A percentile compares a stretch with the other conserved stretches of the same genome.
These are phyloP conservation scores for Saccharomycopsis oosterbeekiorum DNA, from an alignment of 805 yeast species.

Conservation along the genomic window DNA sequence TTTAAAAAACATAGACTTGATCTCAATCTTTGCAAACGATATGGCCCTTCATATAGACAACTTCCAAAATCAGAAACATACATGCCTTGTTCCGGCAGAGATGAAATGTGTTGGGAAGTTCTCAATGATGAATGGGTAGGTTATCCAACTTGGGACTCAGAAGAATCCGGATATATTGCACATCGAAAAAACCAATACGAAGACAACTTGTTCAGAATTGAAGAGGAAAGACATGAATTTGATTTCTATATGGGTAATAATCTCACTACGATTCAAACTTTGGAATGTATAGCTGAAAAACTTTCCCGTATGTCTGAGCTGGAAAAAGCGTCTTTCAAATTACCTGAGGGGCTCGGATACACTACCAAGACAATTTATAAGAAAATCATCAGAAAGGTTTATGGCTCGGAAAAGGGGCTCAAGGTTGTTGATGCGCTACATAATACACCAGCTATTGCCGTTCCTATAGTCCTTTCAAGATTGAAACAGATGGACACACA, in stretches of 20 bases:
- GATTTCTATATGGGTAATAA: constrained; percentile 94
- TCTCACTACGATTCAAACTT: constrained; percentile 85
- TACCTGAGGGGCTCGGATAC: constrained; percentile 91
- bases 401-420: constrained; percentile 89
- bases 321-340: constrained; percentile 74
- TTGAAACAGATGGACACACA: constrained; percentile 97
- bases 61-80: constrained; percentile 72
- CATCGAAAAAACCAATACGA: constrained; percentile 97
- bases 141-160: constrained; percentile 99
- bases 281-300: constrained; percentile 90
- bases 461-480: constrained; percentile 85
- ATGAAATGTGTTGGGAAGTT: constrained; percentile 89
- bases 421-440: constrained; percentile 95
- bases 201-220: constrained; percentile 87
- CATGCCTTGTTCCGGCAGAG: constrained; percentile 83
- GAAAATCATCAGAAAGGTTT: constrained; percentile 83
- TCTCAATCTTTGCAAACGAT: constrained; percentile 80
- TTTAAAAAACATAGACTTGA: constrained; percentile 83
- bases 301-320: constrained; percentile 88
- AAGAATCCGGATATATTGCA: constrained; percentile 97
- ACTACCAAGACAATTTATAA: constrained; percentile 86
- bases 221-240: constrained; percentile 96
- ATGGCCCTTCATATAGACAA: constrained; percentile 85
- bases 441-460: constrained; percentile 90
- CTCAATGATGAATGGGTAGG: constrained; percentile 95